phyloP scores from a whole-genome alignment of 2,329 filamentous ascomycete genomes.

The Pyrenophora seminiperda region DNA sequence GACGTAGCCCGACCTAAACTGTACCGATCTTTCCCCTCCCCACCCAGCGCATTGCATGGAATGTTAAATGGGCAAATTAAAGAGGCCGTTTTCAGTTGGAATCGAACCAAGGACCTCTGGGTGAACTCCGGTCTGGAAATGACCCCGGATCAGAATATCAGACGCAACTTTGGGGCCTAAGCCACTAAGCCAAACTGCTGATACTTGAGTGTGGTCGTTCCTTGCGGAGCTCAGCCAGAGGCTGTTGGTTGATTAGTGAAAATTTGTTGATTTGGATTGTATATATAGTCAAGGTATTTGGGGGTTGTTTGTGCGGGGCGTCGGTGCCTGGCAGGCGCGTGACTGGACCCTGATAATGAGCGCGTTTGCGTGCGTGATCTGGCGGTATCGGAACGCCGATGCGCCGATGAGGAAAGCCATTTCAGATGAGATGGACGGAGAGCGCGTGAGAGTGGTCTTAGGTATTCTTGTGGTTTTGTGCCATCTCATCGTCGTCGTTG shows the following conservation, averaged over 20 bases:
- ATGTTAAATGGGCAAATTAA: too few relatives aligned
- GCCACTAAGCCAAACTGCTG: not conserved
- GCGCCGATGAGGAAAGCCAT: not conserved
- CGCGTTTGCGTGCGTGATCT: not conserved
- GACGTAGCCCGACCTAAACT: too few relatives aligned
- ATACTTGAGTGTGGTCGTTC: constrained; percentile 4
- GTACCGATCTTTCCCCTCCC: too few relatives aligned
- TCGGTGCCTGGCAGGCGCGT: not conserved
- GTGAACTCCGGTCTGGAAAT: constrained; percentile 5
- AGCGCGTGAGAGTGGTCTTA: not conserved
- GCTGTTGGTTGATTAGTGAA: constrained; percentile 1
- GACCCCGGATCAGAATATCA: too few relatives aligned
- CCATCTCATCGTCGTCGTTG: not conserved
- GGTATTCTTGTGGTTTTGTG: not conserved
- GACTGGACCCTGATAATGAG: not conserved
- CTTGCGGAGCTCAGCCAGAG: constrained; percentile 1
- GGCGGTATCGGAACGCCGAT: not conserved
- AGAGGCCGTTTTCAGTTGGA: too few relatives aligned
- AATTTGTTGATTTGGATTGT: not conserved
- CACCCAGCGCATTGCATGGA: too few relatives aligned
- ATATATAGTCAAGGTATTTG: not conserved
- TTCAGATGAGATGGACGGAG: constrained; percentile 2
- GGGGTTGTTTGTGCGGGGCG: not conserved
- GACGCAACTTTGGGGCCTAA: not conserved
- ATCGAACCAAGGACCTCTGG: not conserved